These are phyloP conservation scores for Paecilomyces dactylethromorphus DNA, from an alignment of 2,329 filamentous ascomycete species.

Conservation along the genomic window DNA sequence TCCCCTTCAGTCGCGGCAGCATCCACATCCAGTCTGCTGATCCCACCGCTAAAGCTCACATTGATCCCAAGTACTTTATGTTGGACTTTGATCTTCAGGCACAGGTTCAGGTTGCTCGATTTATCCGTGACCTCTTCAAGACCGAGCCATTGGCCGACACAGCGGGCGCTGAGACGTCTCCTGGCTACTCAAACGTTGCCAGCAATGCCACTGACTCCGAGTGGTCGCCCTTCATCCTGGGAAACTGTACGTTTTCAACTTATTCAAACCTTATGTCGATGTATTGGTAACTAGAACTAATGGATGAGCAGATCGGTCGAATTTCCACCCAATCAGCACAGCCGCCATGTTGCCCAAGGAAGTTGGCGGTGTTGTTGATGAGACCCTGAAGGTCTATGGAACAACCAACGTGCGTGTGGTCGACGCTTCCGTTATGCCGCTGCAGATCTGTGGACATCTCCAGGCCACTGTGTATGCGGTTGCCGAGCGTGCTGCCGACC, in stretches of 20 bases:
- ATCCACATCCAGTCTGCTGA: slow-evolving; percentile 21
- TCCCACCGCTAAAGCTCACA: slow-evolving; percentile 13
- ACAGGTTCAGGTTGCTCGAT: slow-evolving; percentile 16
- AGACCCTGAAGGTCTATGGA: slow-evolving; percentile 24
- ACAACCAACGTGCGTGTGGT: slow-evolving; percentile 25
- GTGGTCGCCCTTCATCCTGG: slow-evolving; percentile 18
- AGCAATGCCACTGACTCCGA: slow-evolving; percentile 12
- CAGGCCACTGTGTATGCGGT: slow-evolving; percentile 22
- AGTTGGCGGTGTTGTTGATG: slow-evolving; percentile 26
- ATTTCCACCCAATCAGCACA: slow-evolving; percentile 24
- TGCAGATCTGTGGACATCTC: slow-evolving; percentile 21
- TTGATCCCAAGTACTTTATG: slow-evolving; percentile 26
- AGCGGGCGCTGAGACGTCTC: slow-evolving; percentile 12
- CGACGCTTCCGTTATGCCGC: slow-evolving; percentile 24
- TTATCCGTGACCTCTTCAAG: slow-evolving; percentile 13
- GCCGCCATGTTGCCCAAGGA: slow-evolving; percentile 25
- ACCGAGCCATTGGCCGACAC: slow-evolving; percentile 12
- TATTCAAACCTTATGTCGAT: background rate
- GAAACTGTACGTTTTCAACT: slow-evolving; percentile 13
- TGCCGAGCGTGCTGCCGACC: slow-evolving; percentile 22
- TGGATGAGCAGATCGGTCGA: slow-evolving; percentile 15
- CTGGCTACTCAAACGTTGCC: slow-evolving; percentile 14
- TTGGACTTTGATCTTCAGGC: slow-evolving; percentile 19
- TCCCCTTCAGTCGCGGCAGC: slow-evolving; percentile 26
- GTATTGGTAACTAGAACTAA: background rate